A percentile compares a stretch with the other conserved stretches of the same genome.
These are phyloP conservation scores for Colletotrichum viniferum DNA, from an alignment of 2,329 filamentous ascomycete species.

Conservation along the genomic window DNA sequence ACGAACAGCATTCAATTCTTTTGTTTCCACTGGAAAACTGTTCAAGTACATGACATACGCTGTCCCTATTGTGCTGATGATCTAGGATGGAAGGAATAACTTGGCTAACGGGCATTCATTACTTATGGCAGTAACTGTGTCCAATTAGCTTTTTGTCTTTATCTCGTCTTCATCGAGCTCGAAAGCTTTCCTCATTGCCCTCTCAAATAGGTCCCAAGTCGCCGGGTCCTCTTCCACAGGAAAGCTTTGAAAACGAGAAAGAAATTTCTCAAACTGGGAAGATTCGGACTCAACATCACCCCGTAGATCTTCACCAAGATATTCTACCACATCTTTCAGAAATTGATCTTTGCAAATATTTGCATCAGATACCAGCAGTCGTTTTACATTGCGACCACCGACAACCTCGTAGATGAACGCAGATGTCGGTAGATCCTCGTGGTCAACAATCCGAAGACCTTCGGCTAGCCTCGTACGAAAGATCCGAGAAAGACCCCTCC, in stretches of 20 bases:
- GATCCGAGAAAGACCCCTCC: background rate
- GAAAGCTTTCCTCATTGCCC: background rate
- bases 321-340: background rate
- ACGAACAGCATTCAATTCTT: too few species aligned
- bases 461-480: background rate
- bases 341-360: background rate
- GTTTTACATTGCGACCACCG: background rate
- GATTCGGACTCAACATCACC: background rate
- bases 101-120: rapidly evolving
- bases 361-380: background rate
- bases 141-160: background rate
- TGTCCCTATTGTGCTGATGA: rapidly evolving
- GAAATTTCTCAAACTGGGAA: background rate
- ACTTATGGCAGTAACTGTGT: background rate
- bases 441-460: background rate
- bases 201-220: background rate
- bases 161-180: background rate
- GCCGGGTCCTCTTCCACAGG: background rate
- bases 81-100: rapidly evolving
- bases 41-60: too few species aligned
- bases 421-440: background rate
- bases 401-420: background rate
- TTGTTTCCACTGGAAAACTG: too few species aligned
- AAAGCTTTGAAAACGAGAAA: background rate
- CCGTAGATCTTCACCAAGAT: background rate